These are phyloP conservation scores for Microcera coccophila DNA, from an alignment of 2,329 filamentous ascomycete genomes.

Conservation along the genomic window DNA sequence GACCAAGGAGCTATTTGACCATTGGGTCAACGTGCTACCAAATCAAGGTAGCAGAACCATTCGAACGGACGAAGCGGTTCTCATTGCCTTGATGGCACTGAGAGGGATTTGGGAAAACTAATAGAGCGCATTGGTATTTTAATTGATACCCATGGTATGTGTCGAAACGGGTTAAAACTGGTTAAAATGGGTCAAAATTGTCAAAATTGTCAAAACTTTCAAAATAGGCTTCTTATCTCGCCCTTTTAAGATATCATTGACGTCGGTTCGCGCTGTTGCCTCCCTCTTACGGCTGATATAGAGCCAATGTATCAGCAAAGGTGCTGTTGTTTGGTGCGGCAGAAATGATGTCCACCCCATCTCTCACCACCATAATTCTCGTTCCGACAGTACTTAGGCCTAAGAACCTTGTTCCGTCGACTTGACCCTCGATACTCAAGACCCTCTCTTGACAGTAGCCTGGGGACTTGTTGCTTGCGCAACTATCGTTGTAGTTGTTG, in stretches of 20 bases:
- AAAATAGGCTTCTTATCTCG: slow-evolving; percentile 4
- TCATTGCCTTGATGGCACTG: slow-evolving; percentile 68
- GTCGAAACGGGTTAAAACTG: slow-evolving; percentile 3
- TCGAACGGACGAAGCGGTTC: slow-evolving; percentile 77
- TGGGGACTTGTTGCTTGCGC: slow-evolving; percentile 39
- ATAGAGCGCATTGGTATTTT: slow-evolving; percentile 15
- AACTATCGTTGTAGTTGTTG: slow-evolving; percentile 55
- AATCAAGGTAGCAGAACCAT: slow-evolving; percentile 80
- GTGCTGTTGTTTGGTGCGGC: slow-evolving; percentile 27
- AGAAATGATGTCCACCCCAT: slow-evolving; percentile 19
- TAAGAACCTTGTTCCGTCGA: slow-evolving; percentile 20
- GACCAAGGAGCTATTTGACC: slow-evolving; percentile 71
- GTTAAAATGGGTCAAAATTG: too few relatives aligned
- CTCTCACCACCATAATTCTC: slow-evolving; percentile 24
- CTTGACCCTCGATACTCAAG: slow-evolving; percentile 26
- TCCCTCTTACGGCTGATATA: slow-evolving; percentile 21
- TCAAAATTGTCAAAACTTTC: too few relatives aligned
- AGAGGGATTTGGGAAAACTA: slow-evolving; percentile 52
- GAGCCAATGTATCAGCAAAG: slow-evolving; percentile 28
- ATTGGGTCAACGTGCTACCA: slow-evolving; percentile 78
- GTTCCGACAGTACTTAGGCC: slow-evolving; percentile 29
- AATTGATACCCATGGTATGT: slow-evolving; percentile 21
- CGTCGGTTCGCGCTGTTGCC: neutral
- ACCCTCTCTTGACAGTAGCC: slow-evolving; percentile 47
- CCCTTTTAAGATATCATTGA: slow-evolving; percentile 8